Base-by-base conservation (phyloP, 768 basidiomycete species). In the Lactifluus hygrophoroides region DNA sequence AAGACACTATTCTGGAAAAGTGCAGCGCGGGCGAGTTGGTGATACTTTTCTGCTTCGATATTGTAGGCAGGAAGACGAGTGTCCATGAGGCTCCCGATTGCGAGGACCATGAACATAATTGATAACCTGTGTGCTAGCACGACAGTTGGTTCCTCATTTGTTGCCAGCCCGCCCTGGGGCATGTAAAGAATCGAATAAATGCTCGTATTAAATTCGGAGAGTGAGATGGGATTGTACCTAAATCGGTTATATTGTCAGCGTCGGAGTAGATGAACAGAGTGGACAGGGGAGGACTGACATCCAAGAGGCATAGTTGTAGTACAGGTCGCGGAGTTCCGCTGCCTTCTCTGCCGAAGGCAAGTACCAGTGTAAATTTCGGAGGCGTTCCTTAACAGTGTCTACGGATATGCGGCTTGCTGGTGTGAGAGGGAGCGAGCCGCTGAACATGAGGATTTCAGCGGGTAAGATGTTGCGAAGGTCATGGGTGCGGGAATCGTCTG, bases 251-350 rank as follows among this genome's bases (percentile, higher is more conserved):
- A 46, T 27, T 76, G 21, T 44, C 35, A 32, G 34, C 35, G 27
- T 28, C 37, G 25, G 44, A 30, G 23, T n/a, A 25, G 76, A 69
- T 76, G 86, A 68, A 84, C 88, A 19, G 80, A 77, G 19, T 77
- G 76, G 71, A 54, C 47, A 75, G 35, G n/a, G 52, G 7, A 42
- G 43, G 21, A 67, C 84, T 62, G 65, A 84, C 85, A 86, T 83
- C 84, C 84, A 87, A 35, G 82, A 84, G 49, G 82, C 84, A 67
- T 87, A 81, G 63, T 77, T 76, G 69, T 76, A 87, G 69, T 87
- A 86, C 21, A 78, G 71, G 40, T 78, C 73, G 54, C 74, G 75
- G 28, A 83, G 71, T 34, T 81, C 78, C n/a, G 77, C 72, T 4
- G 88, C 85, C 56, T 77, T 79, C 32, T 80, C 76, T 2, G 77